Percentiles rank a stretch among this genome's conserved stretches.
Evolutionary conservation across 2,329 filamentous ascomycete genomes (phyloP).

Genomic region (Mollisia scopiformis): DNA sequence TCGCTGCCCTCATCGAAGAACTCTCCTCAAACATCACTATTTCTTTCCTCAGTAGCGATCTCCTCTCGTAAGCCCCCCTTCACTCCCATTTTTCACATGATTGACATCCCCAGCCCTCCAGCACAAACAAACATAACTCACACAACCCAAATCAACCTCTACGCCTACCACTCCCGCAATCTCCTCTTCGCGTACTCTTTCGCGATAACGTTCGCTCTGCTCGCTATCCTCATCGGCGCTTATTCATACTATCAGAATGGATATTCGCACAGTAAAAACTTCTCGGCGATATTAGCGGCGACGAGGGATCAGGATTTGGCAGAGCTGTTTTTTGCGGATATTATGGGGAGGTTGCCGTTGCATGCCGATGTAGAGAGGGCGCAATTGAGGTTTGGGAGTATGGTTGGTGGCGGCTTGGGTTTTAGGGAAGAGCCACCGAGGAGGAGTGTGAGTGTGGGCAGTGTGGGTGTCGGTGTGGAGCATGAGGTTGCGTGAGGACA

Average conservation of each 20-base stretch:
- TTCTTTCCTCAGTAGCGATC: constrained; percentile 12
- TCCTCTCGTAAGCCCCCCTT: constrained; percentile 8
- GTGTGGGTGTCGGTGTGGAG: too few relatives aligned
- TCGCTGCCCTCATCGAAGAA: constrained; percentile 10
- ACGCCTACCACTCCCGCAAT: constrained; percentile 17
- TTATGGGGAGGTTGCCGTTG: constrained; percentile 16
- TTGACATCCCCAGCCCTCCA: not conserved
- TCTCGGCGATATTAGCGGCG: constrained; percentile 24
- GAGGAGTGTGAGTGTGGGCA: not conserved
- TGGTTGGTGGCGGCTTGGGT: constrained; percentile 9
- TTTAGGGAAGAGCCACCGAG: constrained; percentile 1
- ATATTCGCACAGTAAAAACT: constrained; percentile 20
- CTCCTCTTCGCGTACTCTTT: constrained; percentile 21
- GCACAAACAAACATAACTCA: not conserved
- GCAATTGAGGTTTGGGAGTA: constrained; percentile 9
- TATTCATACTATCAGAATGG: constrained; percentile 23
- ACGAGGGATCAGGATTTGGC: constrained; percentile 19
- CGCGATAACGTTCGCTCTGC: constrained; percentile 15
- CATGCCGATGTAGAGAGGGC: constrained; percentile 3
- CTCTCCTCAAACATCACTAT: constrained; percentile 13
- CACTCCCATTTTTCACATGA: not conserved
- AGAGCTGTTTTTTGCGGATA: constrained; percentile 9
- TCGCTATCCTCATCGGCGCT: constrained; percentile 18
- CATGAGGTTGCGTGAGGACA: too few relatives aligned
- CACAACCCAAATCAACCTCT: constrained; percentile 16